Conservation (phyloP, 768 basidiomycete species). For the Amanita rimosa region DNA sequence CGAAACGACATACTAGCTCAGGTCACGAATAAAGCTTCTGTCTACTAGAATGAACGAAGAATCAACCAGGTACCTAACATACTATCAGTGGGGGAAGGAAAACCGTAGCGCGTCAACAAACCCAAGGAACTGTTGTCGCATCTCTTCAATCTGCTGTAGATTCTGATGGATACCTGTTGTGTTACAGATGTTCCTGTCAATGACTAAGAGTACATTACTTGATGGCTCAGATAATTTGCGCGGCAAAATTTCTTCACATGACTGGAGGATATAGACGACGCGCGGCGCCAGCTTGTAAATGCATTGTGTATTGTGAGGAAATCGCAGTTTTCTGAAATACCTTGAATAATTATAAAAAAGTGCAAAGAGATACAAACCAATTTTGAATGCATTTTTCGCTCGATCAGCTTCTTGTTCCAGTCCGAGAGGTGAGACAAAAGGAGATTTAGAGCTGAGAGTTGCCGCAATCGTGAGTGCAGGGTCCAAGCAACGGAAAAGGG, state of each 20-base stretch:
- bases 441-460: slow-evolving; percentile 84
- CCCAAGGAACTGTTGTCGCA: slow-evolving; percentile 83
- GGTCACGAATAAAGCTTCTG: slow-evolving; percentile 49
- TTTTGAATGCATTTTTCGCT: slow-evolving; percentile 70
- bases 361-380: slow-evolving; percentile 33
- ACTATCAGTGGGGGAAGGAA: slow-evolving; percentile 4
- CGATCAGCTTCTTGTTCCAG: slow-evolving; percentile 78
- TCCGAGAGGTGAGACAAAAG: slow-evolving; percentile 85
- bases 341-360: background rate
- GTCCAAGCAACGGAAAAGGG: slow-evolving; percentile 82
- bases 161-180: slow-evolving; percentile 36
- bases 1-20: slow-evolving; percentile 43
- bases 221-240: slow-evolving; percentile 72
- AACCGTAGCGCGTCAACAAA: slow-evolving; percentile 15
- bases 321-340: slow-evolving; percentile 72
- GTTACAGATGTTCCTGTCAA: background rate
- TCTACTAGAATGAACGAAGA: slow-evolving; percentile 74
- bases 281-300: slow-evolving; percentile 78
- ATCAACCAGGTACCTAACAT: slow-evolving; percentile 71
- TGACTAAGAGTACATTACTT: slow-evolving; percentile 27
- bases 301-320: slow-evolving; percentile 91
- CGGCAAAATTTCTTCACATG: slow-evolving; percentile 70
- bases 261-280: slow-evolving; percentile 43
- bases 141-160: slow-evolving; percentile 91
- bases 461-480: slow-evolving; percentile 96